Evolutionary conservation across 257 asterid species (phyloP).

Genomic region (Linaria vulgaris): DNA sequence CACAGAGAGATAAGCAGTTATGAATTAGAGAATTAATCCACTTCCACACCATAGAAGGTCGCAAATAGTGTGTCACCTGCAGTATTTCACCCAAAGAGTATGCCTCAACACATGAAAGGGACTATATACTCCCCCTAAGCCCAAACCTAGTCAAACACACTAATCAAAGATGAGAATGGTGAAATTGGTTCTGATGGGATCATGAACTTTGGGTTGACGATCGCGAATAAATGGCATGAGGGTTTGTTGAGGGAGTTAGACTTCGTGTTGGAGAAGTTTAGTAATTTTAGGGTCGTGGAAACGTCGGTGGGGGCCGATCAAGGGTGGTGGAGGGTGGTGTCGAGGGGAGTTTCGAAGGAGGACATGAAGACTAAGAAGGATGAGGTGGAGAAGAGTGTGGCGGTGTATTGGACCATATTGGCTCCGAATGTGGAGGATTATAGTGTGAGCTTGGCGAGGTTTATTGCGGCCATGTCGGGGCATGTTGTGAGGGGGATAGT

Average conservation of each 20-base stretch:
- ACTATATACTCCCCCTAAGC: no score
- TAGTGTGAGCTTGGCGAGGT: conserved; percentile 53
- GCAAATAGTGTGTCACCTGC: no score
- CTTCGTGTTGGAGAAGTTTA: conserved; percentile 48
- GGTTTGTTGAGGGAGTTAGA: conserved; percentile 53
- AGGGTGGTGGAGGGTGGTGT: conserved; percentile 42
- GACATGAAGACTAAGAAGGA: conserved; percentile 57
- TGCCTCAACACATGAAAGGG: no score
- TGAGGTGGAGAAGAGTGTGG: conserved; percentile 69
- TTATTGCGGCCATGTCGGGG: conserved; percentile 87
- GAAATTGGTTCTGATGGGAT: no score
- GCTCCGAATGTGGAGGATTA: conserved; percentile 99
- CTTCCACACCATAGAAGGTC: no score
- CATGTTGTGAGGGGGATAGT: conserved; percentile 82
- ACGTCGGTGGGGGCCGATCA: conserved; percentile 46
- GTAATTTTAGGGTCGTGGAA: conserved; percentile 65
- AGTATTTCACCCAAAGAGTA: no score
- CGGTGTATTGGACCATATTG: conserved; percentile 88
- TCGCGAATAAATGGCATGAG: conserved; percentile 75
- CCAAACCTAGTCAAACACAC: no score
- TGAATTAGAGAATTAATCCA: no score
- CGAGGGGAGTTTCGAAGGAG: conserved; percentile 57
- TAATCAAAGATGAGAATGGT: no score
- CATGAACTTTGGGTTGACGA: no score
- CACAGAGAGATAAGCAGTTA: no score